Evolutionary conservation across 345 rosid species (phyloP), one percentile per base, ranked within the genome.

Genomic region (Camelina sativa): DNA sequence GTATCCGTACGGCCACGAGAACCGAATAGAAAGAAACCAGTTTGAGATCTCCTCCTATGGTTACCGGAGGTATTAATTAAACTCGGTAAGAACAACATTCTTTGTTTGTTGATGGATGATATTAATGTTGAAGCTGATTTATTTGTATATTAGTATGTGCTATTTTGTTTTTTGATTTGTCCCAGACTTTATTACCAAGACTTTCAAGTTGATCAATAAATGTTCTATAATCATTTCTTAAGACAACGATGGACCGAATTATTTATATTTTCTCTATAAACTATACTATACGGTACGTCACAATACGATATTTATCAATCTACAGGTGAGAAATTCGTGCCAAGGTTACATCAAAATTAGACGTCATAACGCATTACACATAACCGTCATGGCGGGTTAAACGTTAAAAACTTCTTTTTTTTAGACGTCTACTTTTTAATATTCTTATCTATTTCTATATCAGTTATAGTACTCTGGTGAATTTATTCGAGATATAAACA

Each of bases 1-100:
- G 23, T 51, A 89, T 68, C 95, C 96, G 1, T 86, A 90, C 0
- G 76, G 83, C 34, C 4, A 61, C 8, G 81, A 78, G 51, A 67
- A 72, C 61, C 20, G 56, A 15, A 19, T 1, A 6, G 66, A 40
- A n/a, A 68, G 61, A 73, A 74, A 4, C 13, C 71, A 69, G 23
- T 67, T 69, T 11, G 75, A 79, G 48, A 48, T 67, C 37, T 54
- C 70, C 1, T 66, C 76, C 2, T 79, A 68, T 62, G 78, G 75
- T 55, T 67, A 79, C 61, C 70, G 16, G 55, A 73, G 50, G 12
- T 72, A 66, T 20, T 71, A 58, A 71, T 32, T 2, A 48, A 4
- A 8, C 32, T 40, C 43, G 63, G 63, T 62, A 16, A 55, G 75
- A 25, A 38, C 25, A 70, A 28, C 66, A 70, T 63, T 48, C 40